phyloP scores from a whole-genome alignment of 345 rosid genomes.

The Populus ilicifolia region DNA sequence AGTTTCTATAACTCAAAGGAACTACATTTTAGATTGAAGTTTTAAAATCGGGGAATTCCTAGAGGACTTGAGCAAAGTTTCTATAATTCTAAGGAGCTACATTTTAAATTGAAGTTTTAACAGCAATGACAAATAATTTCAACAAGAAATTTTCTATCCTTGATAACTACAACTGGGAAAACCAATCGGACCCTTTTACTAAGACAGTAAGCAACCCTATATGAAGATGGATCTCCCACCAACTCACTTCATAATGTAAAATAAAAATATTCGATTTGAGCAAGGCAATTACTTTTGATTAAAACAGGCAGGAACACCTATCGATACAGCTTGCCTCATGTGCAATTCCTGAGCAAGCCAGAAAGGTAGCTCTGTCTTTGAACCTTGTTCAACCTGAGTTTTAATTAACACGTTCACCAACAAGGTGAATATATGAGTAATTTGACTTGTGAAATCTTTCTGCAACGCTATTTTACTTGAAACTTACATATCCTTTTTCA shows the following conservation, averaged over 20 bases:
- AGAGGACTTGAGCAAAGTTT: background rate
- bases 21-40: background rate
- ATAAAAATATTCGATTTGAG: background rate
- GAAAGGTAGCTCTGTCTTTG: constrained; percentile 69
- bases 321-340: constrained; percentile 60
- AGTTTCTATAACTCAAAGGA: background rate
- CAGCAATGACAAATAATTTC: background rate
- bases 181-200: background rate
- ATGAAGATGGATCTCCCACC: background rate
- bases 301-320: constrained; percentile 64
- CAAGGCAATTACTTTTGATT: constrained; percentile 53
- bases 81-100: background rate
- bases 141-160: background rate
- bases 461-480: background rate
- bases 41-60: background rate
- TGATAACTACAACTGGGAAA: background rate
- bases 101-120: background rate
- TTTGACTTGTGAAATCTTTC: background rate
- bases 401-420: background rate
- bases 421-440: background rate
- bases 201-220: background rate
- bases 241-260: background rate
- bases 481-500: constrained; percentile 57
- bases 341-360: constrained; percentile 81
- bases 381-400: constrained; percentile 65